Conservation (phyloP, 257 asterid genomes). For the Gynochthodes officinalis region DNA sequence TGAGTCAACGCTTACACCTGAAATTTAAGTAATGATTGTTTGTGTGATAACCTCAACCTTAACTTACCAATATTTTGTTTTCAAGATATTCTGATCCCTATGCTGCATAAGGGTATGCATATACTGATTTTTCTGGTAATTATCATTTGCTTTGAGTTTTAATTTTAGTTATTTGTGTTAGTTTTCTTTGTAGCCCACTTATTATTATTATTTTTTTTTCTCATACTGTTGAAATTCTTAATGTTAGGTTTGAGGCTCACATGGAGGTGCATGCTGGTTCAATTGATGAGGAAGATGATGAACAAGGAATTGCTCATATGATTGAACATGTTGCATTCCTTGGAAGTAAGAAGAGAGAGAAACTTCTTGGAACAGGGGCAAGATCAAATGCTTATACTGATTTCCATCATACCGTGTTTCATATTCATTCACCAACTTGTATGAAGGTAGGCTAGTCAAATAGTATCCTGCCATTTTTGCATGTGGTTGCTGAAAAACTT, state of each 20-base stretch:
- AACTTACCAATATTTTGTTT: neutral
- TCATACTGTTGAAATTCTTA: conserved; percentile 14
- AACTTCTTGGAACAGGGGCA: conserved; percentile 98
- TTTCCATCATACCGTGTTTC: conserved; percentile 98
- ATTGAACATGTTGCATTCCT: conserved; percentile 99
- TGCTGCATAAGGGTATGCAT: neutral
- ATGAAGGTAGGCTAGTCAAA: conserved; percentile 52
- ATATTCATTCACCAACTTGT: conserved; percentile 93
- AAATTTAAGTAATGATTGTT: neutral
- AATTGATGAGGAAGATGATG: conserved; percentile 97
- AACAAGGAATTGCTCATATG: conserved; percentile 99
- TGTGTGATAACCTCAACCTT: neutral
- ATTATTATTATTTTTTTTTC: neutral
- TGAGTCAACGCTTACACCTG: neutral
- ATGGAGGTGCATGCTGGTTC: conserved; percentile 99
- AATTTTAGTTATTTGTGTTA: neutral
- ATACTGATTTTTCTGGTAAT: neutral
- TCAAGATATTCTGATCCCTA: neutral
- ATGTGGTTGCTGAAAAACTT: neutral
- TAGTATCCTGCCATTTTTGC: conserved; percentile 19
- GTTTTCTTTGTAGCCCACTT: neutral
- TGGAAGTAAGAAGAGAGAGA: conserved; percentile 99
- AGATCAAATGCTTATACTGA: conserved; percentile 99
- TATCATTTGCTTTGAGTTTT: neutral
- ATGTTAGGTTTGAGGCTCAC: conserved; percentile 93